A percentile compares a stretch with the other conserved stretches of the same genome.
These are phyloP conservation scores for Mariannaea sp. DNA, from an alignment of 2,329 filamentous ascomycete genomes.

Conservation along the genomic window DNA sequence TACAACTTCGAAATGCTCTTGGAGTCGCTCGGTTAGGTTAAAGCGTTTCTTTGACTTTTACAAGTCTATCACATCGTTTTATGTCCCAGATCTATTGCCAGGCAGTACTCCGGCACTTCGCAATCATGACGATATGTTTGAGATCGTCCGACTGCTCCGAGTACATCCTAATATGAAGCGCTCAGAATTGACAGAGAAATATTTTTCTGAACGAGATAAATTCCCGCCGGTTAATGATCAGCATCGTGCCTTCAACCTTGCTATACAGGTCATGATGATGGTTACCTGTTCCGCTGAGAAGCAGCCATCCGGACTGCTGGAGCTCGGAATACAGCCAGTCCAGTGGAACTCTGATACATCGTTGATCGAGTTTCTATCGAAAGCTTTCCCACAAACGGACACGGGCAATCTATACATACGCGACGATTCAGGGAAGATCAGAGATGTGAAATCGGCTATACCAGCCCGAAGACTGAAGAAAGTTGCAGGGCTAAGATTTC, in stretches of 20 bases:
- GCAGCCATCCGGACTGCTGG: slow-evolving; percentile 1
- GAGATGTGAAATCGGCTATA: neutral
- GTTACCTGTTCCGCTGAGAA: neutral
- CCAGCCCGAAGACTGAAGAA: slow-evolving; percentile 13
- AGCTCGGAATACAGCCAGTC: neutral
- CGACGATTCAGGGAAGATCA: neutral
- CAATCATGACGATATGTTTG: neutral
- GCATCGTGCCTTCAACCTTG: slow-evolving; percentile 1
- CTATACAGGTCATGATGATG: neutral
- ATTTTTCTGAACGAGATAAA: neutral
- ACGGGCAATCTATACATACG: neutral
- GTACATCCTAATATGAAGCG: neutral
- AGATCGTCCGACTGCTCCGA: neutral
- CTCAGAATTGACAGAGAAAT: neutral
- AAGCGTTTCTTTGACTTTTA: slow-evolving; percentile 2
- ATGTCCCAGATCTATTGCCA: neutral
- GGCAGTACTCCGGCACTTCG: neutral
- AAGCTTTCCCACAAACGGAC: neutral
- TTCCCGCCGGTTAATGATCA: neutral
- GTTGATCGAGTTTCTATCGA: neutral
- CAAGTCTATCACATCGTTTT: neutral
- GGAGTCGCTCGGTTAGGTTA: neutral
- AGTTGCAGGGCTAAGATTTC: slow-evolving; percentile 11
- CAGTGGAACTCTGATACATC: neutral
- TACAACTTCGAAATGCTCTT: neutral